Evolutionary conservation across 2,329 filamentous ascomycete species (phyloP).

Genomic region (Alternaria postmessia): DNA sequence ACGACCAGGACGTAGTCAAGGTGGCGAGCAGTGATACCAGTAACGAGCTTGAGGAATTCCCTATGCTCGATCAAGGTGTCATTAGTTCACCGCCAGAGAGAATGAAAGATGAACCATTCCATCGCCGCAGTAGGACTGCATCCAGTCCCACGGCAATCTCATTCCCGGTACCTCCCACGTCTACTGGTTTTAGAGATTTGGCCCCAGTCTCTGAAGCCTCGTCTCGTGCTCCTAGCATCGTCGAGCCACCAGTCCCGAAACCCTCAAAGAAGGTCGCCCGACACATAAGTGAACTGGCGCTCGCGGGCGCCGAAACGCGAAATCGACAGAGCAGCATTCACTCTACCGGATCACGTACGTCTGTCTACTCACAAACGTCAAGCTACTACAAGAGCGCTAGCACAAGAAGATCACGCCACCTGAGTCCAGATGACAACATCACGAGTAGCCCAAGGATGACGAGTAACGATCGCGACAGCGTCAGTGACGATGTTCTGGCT

Average conservation of each 20-base stretch:
- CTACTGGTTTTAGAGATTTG: constrained; percentile 24
- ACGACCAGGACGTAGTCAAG: constrained; percentile 45
- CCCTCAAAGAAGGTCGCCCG: constrained; percentile 25
- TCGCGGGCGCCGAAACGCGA: constrained; percentile 18
- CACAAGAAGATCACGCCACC: constrained; percentile 22
- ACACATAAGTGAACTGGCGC: constrained; percentile 26
- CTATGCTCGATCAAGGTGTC: constrained; percentile 32
- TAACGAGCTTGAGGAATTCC: constrained; percentile 42
- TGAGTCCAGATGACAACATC: constrained; percentile 35
- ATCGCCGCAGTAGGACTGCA: constrained; percentile 46
- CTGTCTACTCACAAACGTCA: constrained; percentile 21
- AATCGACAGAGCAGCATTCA: constrained; percentile 35
- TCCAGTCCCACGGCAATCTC: constrained; percentile 43
- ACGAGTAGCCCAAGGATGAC: constrained; percentile 25
- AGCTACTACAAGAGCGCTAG: constrained; percentile 17
- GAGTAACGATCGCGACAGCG: constrained; percentile 45
- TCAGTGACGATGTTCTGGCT: constrained; percentile 57
- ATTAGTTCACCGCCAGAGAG: constrained; percentile 34
- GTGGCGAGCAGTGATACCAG: constrained; percentile 48
- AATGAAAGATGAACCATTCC: constrained; percentile 34
- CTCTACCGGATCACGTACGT: constrained; percentile 25
- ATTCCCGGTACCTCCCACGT: constrained; percentile 28
- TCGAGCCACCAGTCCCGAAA: constrained; percentile 27
- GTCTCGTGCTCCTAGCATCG: constrained; percentile 33
- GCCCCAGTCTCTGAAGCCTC: constrained; percentile 33